Conservation (phyloP, 192 early-diverging fungal genomes). For the Coemansia sp. region DNA sequence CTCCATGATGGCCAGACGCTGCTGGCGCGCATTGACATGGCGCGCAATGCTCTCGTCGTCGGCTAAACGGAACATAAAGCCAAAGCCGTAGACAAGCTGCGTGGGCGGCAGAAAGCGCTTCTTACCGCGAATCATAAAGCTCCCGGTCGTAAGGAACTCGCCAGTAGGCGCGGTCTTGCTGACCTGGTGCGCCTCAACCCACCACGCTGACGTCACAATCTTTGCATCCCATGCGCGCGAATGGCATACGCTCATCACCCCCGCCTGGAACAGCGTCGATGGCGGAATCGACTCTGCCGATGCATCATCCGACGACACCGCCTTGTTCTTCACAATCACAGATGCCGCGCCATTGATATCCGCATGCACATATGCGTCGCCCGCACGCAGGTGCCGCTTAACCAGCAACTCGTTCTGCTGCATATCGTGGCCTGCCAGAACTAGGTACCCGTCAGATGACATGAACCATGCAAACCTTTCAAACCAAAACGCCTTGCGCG, state of each 20-base stretch:
- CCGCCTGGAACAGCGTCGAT: conserved; percentile 90
- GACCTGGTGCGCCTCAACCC: conserved; percentile 87
- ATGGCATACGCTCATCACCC: conserved; percentile 91
- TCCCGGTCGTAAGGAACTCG: conserved; percentile 86
- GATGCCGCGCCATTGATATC: conserved; percentile 91
- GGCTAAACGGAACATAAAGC: conserved; percentile 80
- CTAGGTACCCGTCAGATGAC: conserved; percentile 86
- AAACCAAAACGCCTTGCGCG: conserved; percentile 95
- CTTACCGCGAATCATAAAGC: conserved; percentile 92
- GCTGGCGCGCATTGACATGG: conserved; percentile 70
- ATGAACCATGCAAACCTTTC: conserved; percentile 98
- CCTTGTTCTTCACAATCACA: conserved; percentile 83
- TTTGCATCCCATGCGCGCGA: conserved; percentile 98
- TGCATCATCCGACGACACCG: conserved; percentile 7
- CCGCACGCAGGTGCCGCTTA: conserved; percentile 62
- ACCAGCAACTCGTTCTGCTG: conserved; percentile 93
- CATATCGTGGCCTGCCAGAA: conserved; percentile 91
- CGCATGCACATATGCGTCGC: conserved; percentile 90
- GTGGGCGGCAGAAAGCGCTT: conserved; percentile 93
- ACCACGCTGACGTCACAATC: conserved; percentile 91
- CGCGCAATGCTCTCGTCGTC: conserved; percentile 78
- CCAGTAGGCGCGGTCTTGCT: conserved; percentile 89
- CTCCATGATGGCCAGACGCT: conserved; percentile 44
- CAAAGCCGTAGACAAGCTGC: conserved; percentile 95
- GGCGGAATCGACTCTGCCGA: conserved; percentile 70